Evolutionary conservation across 176 grass and related monocot species (phyloP), one percentile per base, ranked within the genome.

Genomic region (Stipa capillata): DNA sequence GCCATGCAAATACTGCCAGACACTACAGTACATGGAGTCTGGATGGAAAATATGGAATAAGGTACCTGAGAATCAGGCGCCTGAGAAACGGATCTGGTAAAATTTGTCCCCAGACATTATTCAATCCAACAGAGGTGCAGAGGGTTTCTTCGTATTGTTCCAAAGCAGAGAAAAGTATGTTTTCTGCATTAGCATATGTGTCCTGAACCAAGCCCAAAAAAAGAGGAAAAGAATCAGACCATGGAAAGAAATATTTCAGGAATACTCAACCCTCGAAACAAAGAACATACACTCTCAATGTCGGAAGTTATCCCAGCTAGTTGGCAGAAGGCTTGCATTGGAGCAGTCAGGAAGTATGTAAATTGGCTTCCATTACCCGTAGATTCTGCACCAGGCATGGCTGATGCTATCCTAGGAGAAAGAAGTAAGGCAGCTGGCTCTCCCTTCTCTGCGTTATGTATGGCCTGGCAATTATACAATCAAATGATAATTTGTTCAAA

Each of bases 311-410:
- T 86, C 57, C 90, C 92, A 65, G 88, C 86, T 82, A 99, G 86
- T 74, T 93, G 83, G 88, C 92, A 99, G 72, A 99, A 99, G 13
- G 97, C 97, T 82, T 96, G 90, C 69, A 99, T 83, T 31, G 97
- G 97, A 63, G 92, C 83, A 93, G 97, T 99, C 60, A 99, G 85
- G 72, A 99, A 99, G 67, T 89, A 91, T 20, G 97, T 99, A 89
- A 99, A 99, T 74, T 95, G 90, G 76, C 90, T 89, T 87, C 92
- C 90, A 76, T 81, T 85, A 52, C 28, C 35, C 3, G 83, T 29
- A 80, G 76, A 76, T 81, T 99, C 90, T 74, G 76, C 81, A 64
- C 83, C 79, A 72, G 80, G 88, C 50, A 88, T 77, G 11, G 84
- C 65, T 43, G 81, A 81, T 56, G 83, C 48, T 72, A 76, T 91